Base-by-base conservation (phyloP, 1,284 basidiomycete genomes). In the Hymenochaete sp. region DNA sequence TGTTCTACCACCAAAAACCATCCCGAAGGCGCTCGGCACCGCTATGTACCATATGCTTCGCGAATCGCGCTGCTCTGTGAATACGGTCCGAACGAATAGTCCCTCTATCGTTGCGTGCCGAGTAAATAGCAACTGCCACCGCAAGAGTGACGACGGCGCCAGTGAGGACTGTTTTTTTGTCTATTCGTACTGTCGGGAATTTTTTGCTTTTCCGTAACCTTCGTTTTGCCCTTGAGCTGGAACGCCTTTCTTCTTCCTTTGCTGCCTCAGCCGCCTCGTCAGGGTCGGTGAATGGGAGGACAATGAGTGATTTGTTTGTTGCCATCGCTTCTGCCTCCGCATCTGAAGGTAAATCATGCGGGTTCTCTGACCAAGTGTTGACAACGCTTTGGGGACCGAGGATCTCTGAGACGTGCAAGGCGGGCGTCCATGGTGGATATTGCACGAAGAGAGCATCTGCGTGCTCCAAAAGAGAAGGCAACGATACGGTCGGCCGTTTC, bases 331-430 rank as follows among this genome's bases (percentile, higher is more conserved):
- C 83, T 5, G 81, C 75, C 39, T 71, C 74, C 49, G 73, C 68
- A 51, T 80, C 79, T 0, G 57, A 53, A 0, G 71, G 72, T 38
- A 75, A 59, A 25, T 63, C 56, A 0, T 56, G 29, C 0, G 59
- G 53, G 38, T 62, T 56, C 51, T 73, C 67, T 14, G 67, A 73
- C 79, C 80, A 83, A 13, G 81, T 83, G 55, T 68, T 64, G 53
- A 73, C 60, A 22, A 61, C 70, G 53, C 74, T 76, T 45, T 82
- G 74, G 1, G 80, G 81, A 11, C 85, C 86, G 69, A 88, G 76
- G 40, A 82, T 81, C 19, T 68, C 64, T 2, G 70, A 63, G n/a
- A 86, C 62, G 7, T 54, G 60, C 14, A 86, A 63, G 0, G 53
- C 56, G 29, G 72, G 66, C 36, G 70, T 62, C 2, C 63, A 56